Conservation (phyloP, 23 red algal genomes). For the Gracilaria caudata region DNA sequence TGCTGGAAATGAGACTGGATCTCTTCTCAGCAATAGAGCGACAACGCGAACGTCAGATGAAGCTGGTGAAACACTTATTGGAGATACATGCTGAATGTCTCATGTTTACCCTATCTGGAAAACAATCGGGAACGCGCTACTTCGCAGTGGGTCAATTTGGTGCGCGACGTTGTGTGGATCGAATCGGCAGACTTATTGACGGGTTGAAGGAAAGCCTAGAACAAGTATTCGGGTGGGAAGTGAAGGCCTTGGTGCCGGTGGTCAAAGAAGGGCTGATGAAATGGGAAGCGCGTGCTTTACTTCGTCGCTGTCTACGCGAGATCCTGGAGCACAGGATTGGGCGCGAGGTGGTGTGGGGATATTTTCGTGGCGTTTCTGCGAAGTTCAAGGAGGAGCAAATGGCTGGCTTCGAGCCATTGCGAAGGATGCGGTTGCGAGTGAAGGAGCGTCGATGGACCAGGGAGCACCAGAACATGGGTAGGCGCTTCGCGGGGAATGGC, state of each 20-base stretch:
- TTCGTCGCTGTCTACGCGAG: not conserved
- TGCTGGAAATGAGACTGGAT: not conserved
- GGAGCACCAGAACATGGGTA: not conserved
- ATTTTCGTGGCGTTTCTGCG: constrained; percentile 20
- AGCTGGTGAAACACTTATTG: constrained; percentile 13
- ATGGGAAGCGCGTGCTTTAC: constrained; percentile 27
- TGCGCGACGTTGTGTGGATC: not conserved
- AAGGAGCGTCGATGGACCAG: constrained; percentile 42
- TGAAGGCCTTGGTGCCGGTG: not conserved
- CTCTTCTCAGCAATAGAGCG: not conserved
- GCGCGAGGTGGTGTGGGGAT: constrained; percentile 16
- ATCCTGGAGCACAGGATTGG: constrained; percentile 3
- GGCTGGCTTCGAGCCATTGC: constrained; percentile 1
- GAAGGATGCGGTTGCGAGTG: not conserved
- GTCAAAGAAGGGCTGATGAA: not conserved
- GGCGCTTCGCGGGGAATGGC: not conserved
- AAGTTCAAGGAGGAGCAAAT: constrained; percentile 30
- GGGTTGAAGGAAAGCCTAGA: constrained; percentile 1
- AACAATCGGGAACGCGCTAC: not conserved
- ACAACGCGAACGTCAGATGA: not conserved
- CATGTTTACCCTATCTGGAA: constrained; percentile 3
- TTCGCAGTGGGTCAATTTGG: not conserved
- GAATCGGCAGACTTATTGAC: constrained; percentile 4
- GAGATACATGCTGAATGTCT: constrained; percentile 44
- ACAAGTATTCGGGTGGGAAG: constrained; percentile 42